Evolutionary conservation across 805 yeast species (phyloP), one percentile per base, ranked within the genome.

Genomic region (Jamesozyma rosinii): DNA sequence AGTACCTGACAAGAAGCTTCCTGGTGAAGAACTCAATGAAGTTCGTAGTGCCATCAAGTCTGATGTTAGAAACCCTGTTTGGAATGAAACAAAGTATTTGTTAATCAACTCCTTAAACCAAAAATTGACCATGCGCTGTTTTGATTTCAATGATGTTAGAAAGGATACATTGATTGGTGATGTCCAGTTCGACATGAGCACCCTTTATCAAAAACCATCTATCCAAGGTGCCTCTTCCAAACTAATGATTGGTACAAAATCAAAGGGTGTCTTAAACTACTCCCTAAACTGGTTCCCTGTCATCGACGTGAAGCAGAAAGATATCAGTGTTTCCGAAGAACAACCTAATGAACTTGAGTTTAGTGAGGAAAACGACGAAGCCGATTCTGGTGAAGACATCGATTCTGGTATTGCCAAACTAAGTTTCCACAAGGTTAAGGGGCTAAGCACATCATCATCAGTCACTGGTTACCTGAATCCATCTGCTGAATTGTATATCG

Each of bases 391-490:
- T 21, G 75, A 76, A 10, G 81, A 77, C 42, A 63, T 79, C n/a
- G 87, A 82, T 52, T 76, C 78, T 41, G 94, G 92, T 68, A 78
- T 84, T 45, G 66, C 82, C 63, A 83, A 81, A 53, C 53, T 83
- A 33, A 70, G 71, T 10, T 61, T 84, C 40, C 79, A 80, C 47
- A 74, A 75, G 46, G 86, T 84, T 19, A 70, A 68, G 40, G 69
- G 74, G 38, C 68, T 84, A 57, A 83, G 80, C 52, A 55, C 65
- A 15, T 59, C 77, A 3, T 56, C 67, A 24, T 72, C 87, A 0
- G 46, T 78, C 54, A 59, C 65, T 31, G 72, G 71, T 22, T 52
- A 49, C 27, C 48, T 71, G 48, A 65, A 81, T 57, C 83, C 92
- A 24, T 79, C 74, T 59, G 88, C 88, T 14, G 84, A 81, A 53